Evolutionary conservation across 805 yeast species (phyloP).

Genomic region (Kodamaea neixiangensis): DNA sequence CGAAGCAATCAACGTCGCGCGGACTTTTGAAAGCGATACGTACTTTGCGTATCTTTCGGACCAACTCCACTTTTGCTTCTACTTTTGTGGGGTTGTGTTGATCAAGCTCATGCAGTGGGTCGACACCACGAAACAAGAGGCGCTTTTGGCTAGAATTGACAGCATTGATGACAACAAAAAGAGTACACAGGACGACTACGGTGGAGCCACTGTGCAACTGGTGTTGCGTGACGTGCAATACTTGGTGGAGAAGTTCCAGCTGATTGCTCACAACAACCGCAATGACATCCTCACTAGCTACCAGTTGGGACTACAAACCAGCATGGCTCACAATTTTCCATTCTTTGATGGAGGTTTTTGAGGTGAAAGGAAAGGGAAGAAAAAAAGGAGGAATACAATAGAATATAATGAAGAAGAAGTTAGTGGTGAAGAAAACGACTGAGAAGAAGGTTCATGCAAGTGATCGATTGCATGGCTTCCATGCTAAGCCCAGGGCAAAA

Average conservation of each 20-base stretch:
- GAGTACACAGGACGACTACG: no score
- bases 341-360: no score
- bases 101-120: slow-evolving; percentile 25
- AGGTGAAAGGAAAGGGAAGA: no score
- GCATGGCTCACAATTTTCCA: slow-evolving; percentile 8
- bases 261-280: slow-evolving; percentile 28
- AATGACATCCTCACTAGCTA: slow-evolving; percentile 35
- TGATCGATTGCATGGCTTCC: no score
- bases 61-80: slow-evolving; percentile 59
- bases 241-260: slow-evolving; percentile 30
- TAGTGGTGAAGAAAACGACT: no score
- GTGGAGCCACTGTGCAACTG: background rate
- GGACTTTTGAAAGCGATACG: slow-evolving; percentile 47
- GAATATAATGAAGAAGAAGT: no score
- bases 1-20: slow-evolving; percentile 43
- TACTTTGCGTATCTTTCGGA: slow-evolving; percentile 73
- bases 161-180: background rate
- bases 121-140: slow-evolving; percentile 12
- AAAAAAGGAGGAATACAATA: no score
- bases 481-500: no score
- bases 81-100: slow-evolving; percentile 42
- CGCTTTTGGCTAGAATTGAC: background rate
- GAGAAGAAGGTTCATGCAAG: no score
- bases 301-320: slow-evolving; percentile 21
- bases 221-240: background rate